Evolutionary conservation across 352 stramenopile genomes (phyloP).

Genomic region (Pythium diclinum): DNA sequence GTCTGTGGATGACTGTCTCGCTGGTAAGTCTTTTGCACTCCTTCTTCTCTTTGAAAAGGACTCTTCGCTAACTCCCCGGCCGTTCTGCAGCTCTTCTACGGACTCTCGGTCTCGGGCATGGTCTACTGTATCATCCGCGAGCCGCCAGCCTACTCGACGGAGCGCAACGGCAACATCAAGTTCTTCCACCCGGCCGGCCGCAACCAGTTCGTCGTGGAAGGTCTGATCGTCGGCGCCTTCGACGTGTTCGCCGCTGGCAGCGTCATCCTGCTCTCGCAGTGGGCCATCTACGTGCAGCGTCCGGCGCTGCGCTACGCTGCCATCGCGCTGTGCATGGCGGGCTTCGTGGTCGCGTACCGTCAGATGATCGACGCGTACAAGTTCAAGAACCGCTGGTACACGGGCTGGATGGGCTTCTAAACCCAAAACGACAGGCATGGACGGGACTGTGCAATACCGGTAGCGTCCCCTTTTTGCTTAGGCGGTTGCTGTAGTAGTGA

Average conservation of each 20-base stretch:
- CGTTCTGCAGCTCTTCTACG: constrained; percentile 67
- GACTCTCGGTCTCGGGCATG: constrained; percentile 85
- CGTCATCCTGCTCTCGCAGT: constrained; percentile 82
- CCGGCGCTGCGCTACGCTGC: constrained; percentile 48
- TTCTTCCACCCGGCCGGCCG: constrained; percentile 83
- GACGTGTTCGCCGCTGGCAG: constrained; percentile 65
- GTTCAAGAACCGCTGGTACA: constrained; percentile 90
- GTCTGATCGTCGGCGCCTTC: constrained; percentile 69
- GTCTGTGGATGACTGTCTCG: constrained; percentile 86
- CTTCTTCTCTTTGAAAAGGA: neutral
- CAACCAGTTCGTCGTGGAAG: constrained; percentile 83
- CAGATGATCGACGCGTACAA: constrained; percentile 83
- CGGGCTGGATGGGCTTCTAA: constrained; percentile 81
- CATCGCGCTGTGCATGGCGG: constrained; percentile 54
- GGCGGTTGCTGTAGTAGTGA: neutral
- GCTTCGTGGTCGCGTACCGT: constrained; percentile 83
- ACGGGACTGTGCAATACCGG: neutral
- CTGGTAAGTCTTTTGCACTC: constrained; percentile 33
- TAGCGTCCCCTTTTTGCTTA: neutral
- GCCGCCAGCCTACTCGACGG: constrained; percentile 60
- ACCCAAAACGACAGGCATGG: neutral
- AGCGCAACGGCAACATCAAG: constrained; percentile 81
- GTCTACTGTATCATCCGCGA: constrained; percentile 90
- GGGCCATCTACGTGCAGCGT: constrained; percentile 72
- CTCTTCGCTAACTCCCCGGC: neutral